A percentile compares a stretch with the other conserved stretches of the same genome.
phyloP scores from a whole-genome alignment of 2,329 filamentous ascomycete species.

The Pseudogymnoascus pannorum region DNA sequence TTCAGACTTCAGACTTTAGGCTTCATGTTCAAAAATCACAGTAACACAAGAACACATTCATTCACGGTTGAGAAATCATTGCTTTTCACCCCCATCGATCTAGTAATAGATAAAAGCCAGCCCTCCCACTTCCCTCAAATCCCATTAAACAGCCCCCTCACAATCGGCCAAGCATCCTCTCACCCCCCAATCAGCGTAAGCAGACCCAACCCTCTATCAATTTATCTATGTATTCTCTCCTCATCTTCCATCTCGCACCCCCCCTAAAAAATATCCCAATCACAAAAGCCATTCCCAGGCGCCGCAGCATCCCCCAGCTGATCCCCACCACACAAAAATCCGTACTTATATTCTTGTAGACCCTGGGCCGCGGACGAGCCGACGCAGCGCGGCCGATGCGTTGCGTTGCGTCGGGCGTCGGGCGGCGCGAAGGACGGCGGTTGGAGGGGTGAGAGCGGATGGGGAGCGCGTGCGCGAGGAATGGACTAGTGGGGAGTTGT shows the following conservation, averaged over 20 bases:
- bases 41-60: background rate
- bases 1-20: no score
- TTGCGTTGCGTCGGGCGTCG: background rate
- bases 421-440: constrained; percentile 1
- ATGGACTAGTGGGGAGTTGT: constrained; percentile 18
- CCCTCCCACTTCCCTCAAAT: background rate
- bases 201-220: background rate
- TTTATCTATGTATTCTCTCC: background rate
- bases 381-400: background rate
- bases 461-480: constrained; percentile 4
- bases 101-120: background rate
- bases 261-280: background rate
- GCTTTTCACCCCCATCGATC: background rate
- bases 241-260: no score
- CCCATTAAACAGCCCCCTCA: background rate
- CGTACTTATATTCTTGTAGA: background rate
- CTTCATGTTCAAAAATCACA: no score
- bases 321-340: background rate
- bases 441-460: background rate
- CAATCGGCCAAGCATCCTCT: background rate
- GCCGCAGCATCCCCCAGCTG: constrained; percentile 2
- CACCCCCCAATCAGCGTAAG: background rate
- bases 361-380: background rate
- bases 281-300: constrained; percentile 1
- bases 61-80: background rate